A percentile compares a stretch with the other conserved stretches of the same genome.
These are phyloP conservation scores for Williopsis jadinii DNA, from an alignment of 1,139 yeast species.

Conservation along the genomic window DNA sequence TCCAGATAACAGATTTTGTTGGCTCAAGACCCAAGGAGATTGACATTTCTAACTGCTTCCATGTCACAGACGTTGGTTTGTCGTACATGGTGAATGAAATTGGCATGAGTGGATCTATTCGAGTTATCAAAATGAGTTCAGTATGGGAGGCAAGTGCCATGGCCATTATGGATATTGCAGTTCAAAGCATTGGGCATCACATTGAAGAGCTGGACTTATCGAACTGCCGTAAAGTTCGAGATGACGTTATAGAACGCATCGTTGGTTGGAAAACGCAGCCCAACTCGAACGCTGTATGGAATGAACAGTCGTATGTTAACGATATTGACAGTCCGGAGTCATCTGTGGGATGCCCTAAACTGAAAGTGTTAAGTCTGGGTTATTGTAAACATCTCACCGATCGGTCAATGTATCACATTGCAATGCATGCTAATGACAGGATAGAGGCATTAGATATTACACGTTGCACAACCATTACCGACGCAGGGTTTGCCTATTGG, in stretches of 20 bases:
- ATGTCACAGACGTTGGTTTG: conserved; percentile 70
- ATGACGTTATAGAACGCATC: conserved; percentile 59
- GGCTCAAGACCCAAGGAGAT: conserved; percentile 59
- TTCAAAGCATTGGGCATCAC: conserved; percentile 53
- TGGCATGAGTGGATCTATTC: conserved; percentile 57
- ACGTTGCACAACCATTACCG: conserved; percentile 73
- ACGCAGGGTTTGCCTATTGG: conserved; percentile 66
- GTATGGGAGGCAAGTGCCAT: conserved; percentile 75
- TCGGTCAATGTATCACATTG: conserved; percentile 55
- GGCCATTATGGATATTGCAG: conserved; percentile 74
- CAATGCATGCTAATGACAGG: conserved; percentile 48
- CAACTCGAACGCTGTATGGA: conserved; percentile 4
- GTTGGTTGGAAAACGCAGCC: conserved; percentile 42
- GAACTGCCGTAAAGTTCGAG: conserved; percentile 68
- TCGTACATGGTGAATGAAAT: conserved; percentile 63
- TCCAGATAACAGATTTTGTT: conserved; percentile 58
- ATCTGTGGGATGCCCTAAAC: conserved; percentile 50
- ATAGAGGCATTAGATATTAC: conserved; percentile 56
- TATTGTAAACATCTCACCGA: conserved; percentile 74
- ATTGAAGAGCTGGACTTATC: conserved; percentile 58
- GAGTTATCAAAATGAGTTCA: conserved; percentile 51
- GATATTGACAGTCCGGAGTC: conserved; percentile 14
- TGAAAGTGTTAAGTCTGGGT: conserved; percentile 49
- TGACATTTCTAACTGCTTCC: conserved; percentile 68
- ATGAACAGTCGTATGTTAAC: conserved; percentile 23